Evolutionary conservation across 1,139 yeast species (phyloP).

Genomic region (Suhomyces kunorum): DNA sequence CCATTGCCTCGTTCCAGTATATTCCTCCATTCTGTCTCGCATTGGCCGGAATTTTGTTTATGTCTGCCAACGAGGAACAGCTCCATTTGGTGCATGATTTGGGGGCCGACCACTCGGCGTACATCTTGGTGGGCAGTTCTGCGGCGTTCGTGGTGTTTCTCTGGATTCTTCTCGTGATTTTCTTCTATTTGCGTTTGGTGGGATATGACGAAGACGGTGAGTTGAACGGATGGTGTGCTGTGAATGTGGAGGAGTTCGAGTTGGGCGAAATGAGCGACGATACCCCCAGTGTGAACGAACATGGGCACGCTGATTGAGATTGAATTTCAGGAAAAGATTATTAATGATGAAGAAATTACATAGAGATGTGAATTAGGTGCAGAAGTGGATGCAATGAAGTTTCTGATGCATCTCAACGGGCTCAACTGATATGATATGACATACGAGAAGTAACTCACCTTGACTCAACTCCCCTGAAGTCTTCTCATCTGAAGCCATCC

Average conservation of each 20-base stretch:
- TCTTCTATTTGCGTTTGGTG: slow-evolving; percentile 56
- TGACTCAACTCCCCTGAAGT: no score
- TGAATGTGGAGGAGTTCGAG: slow-evolving; percentile 36
- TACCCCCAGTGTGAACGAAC: slow-evolving; percentile 3
- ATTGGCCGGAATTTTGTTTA: slow-evolving; percentile 76
- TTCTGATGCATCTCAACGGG: no score
- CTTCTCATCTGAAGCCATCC: no score
- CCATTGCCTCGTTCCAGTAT: slow-evolving; percentile 73
- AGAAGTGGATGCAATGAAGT: no score
- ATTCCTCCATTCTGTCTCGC: slow-evolving; percentile 79
- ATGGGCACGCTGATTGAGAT: not conserved
- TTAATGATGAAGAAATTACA: no score
- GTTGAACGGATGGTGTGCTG: slow-evolving; percentile 7
- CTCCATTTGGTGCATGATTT: slow-evolving; percentile 65
- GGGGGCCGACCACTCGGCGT: slow-evolving; percentile 84
- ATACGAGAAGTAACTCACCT: no score
- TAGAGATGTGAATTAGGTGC: no score
- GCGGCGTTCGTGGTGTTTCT: slow-evolving; percentile 73
- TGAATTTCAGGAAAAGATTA: no score
- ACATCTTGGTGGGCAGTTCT: slow-evolving; percentile 69
- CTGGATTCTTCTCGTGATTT: slow-evolving; percentile 60
- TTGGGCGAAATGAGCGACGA: slow-evolving; percentile 33
- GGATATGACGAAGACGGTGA: slow-evolving; percentile 48
- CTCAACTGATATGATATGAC: no score
- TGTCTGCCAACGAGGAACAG: slow-evolving; percentile 94